A percentile compares a stretch with the other conserved stretches of the same genome.
These are phyloP conservation scores for Xylariaceae sp. DNA, from an alignment of 2,329 filamentous ascomycete genomes.

Conservation along the genomic window DNA sequence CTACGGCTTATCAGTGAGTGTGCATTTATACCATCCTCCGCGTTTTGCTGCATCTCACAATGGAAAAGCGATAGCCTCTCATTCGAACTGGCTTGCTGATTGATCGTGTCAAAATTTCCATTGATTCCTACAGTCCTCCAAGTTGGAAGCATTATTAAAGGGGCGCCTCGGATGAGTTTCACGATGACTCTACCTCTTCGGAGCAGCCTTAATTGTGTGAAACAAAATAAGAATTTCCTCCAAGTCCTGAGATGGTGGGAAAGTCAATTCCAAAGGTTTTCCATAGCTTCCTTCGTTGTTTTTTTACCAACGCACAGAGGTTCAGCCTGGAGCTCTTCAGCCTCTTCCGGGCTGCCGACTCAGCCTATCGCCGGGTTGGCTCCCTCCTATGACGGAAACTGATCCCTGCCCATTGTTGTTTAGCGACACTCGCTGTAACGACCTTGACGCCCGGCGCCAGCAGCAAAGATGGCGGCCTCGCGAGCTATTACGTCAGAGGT, in stretches of 20 bases:
- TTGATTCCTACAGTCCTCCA: conserved; percentile 38
- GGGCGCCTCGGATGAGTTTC: conserved; percentile 43
- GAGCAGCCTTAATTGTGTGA: conserved; percentile 36
- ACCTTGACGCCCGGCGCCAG: conserved; percentile 51
- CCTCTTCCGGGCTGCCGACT: conserved; percentile 53
- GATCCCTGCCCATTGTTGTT: conserved; percentile 52
- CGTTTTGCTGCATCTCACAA: no score
- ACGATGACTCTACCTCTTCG: conserved; percentile 55
- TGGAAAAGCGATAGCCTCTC: no score
- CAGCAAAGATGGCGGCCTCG: conserved; percentile 54
- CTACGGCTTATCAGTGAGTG: no score
- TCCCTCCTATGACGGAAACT: conserved; percentile 59
- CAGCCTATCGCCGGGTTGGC: conserved; percentile 62
- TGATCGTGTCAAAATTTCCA: no score
- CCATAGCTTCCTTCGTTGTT: conserved; percentile 51
- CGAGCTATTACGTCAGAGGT: conserved; percentile 41
- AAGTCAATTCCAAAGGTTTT: no score
- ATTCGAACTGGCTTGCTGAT: no score
- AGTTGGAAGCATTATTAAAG: conserved; percentile 45
- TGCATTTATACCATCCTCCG: no score
- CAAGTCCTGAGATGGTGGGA: no score
- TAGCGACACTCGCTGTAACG: conserved; percentile 55
- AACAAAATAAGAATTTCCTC: no score
- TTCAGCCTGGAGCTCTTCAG: conserved; percentile 60
- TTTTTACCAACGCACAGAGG: conserved; percentile 58